Percentiles rank a stretch among this genome's conserved stretches.
Conservation (phyloP, 768 basidiomycete species). For the Crepidotus variabilis region DNA sequence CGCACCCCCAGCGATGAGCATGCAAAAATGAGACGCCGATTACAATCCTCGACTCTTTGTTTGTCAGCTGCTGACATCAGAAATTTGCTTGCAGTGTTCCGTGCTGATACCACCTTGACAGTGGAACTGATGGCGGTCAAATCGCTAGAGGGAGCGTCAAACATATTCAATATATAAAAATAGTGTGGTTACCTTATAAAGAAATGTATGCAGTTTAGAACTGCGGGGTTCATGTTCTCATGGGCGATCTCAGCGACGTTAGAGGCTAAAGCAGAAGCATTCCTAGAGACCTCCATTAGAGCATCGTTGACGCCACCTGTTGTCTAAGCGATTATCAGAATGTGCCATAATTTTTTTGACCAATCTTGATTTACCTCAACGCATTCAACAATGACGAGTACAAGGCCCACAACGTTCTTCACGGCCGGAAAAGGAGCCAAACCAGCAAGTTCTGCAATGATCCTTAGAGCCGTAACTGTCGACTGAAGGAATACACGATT, state of each 20-base stretch:
- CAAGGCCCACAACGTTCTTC: background rate
- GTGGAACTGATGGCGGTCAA: background rate
- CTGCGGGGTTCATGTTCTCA: background rate
- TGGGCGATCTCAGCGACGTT: background rate
- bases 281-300: background rate
- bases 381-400: background rate
- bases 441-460: background rate
- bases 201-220: background rate
- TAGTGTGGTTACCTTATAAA: background rate
- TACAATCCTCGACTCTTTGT: background rate
- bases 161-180: background rate
- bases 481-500: background rate
- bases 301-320: background rate
- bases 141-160: background rate
- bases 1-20: background rate
- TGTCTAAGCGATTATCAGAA: background rate
- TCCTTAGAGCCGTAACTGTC: background rate
- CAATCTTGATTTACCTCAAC: background rate
- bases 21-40: background rate
- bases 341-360: background rate
- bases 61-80: background rate
- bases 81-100: background rate
- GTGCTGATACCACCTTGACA: background rate
- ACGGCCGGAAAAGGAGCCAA: background rate
- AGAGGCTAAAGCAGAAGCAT: background rate